A percentile compares a stretch with the other conserved stretches of the same genome.
Conservation (phyloP, 1,139 yeast genomes). For the Yamadazyma oceani region DNA sequence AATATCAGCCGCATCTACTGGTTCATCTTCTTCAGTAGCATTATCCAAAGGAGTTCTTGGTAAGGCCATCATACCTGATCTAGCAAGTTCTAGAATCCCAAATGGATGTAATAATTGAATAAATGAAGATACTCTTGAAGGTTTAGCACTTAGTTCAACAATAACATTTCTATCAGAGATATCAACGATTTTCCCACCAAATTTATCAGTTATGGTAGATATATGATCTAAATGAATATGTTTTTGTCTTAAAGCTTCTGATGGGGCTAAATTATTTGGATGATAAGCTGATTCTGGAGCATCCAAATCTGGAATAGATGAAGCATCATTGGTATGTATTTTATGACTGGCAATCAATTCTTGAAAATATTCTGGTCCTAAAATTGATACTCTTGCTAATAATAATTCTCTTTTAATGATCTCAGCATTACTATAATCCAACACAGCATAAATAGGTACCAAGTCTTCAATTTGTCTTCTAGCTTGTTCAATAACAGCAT, state of each 20-base stretch:
- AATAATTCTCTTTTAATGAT: conserved; percentile 88
- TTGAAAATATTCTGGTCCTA: conserved; percentile 97
- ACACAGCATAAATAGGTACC: conserved; percentile 97
- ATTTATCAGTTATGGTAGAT: conserved; percentile 75
- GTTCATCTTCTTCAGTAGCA: conserved; percentile 44
- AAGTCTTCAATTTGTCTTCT: conserved; percentile 96
- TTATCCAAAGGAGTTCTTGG: conserved; percentile 89
- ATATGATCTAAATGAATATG: conserved; percentile 86
- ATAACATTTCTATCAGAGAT: conserved; percentile 92
- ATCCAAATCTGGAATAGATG: conserved; percentile 45
- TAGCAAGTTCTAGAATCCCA: conserved; percentile 92
- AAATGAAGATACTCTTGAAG: conserved; percentile 82
- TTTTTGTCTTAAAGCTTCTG: conserved; percentile 92
- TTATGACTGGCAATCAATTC: conserved; percentile 89
- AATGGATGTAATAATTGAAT: conserved; percentile 90
- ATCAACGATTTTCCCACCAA: conserved; percentile 92
- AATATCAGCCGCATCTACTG: conserved; percentile 63
- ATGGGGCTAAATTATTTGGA: conserved; percentile 86
- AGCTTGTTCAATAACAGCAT: conserved; percentile 97
- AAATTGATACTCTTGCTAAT: conserved; percentile 84
- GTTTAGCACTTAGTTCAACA: conserved; percentile 92
- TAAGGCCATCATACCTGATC: conserved; percentile 98
- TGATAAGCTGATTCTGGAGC: conserved; percentile 66
- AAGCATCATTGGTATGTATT: conserved; percentile 40
- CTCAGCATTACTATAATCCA: conserved; percentile 89